Base-by-base conservation (phyloP, 116 monocot species). In the Iris pallida region DNA sequence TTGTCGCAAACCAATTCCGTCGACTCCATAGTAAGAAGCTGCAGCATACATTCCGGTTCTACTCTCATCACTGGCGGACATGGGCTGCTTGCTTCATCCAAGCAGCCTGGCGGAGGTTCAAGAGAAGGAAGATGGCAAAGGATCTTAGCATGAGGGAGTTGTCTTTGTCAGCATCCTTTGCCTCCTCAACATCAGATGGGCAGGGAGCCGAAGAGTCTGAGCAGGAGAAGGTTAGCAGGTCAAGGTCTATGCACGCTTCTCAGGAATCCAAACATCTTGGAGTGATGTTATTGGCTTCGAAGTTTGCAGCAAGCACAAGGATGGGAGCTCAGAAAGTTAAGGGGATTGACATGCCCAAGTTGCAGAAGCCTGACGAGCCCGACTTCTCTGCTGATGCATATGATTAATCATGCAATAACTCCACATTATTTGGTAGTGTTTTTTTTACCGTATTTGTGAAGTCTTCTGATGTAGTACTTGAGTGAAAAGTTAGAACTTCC, bases 41-140 rank as follows among this genome's bases (percentile, higher is more conserved):
- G 42, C 96, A 96, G 47, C 91, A 96, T 64, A 85, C 92, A 4
- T 87, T 96, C 70, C 81, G 92, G 8, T 89, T 83, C 73, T 87
- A 89, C 61, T 96, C 96, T 47, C 86, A 84, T 20, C 86, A 85
- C 12, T 96, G 92, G 96, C 75, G 86, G 67, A 87, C 86, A 4
- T 91, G 91, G 95, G 95, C 86, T 16, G 88, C 95, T 7, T 89
- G 92, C 81, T 97, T 92, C 63, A 73, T 97, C 47, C 92, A 97
- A 51, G 97, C 83, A 3, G 92, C 90, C 1, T 92, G 97, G 97
- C 78, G 75, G 45, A 73, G 97, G 61, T 82, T 78, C 73, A 89
- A 83, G 78, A 90, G 85, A 65, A 85, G 83, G 53, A 82, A 74
- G 77, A 75, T 80, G 73, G 82, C 73, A 8, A 86, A 69, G 63